Evolutionary conservation across 768 basidiomycete species (phyloP), one percentile per base, ranked within the genome.

Genomic region (Rhizopogon vesiculosus): DNA sequence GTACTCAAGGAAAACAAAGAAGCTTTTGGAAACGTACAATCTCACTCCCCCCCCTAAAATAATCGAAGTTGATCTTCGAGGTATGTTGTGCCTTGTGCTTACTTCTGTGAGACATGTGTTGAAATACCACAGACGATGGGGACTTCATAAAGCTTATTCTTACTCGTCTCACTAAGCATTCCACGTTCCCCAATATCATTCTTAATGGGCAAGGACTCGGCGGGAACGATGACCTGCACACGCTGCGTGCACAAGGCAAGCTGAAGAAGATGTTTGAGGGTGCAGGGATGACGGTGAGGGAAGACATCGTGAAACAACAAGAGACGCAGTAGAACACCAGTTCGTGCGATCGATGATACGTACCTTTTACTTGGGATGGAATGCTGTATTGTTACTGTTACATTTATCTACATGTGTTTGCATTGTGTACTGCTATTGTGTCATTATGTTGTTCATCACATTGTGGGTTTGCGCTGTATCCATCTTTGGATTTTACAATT

Each of bases 181-280:
- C 76, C 7, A 92, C 91, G 3, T 90, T 91, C 66, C 91, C 91
- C 1, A 93, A 93, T 59, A 72, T 89, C 53, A 61, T 93, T 28
- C 62, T 92, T 12, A 74, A 76, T 18, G 89, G 89, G 8, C 74
- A 71, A 45, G 82, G 82, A 6, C 72, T 89, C 2, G 85, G 87
- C 9, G 89, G 89, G 35, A 85, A 78, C 1, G 87, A 89, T 59
- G 75, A 83, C 19, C 69, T 91, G 15, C 48, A 49, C 35, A 54
- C 65, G 12, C 65, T 87, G 48, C 83, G 87, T 63, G 61, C 67
- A 7, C 70, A 72, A 12, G 74, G 77, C 38, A 62, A 66, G 9
- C 71, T 87, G 39, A 71, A 69, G 41, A 66, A 62, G 4, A 55
- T 80, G 38, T 67, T 87, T 5, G 75, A 80, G 60, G 68, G 72